A percentile compares a stretch with the other conserved stretches of the same genome.
Conservation (phyloP, 2,329 filamentous ascomycete genomes). For the Sarocladium kiliense region DNA sequence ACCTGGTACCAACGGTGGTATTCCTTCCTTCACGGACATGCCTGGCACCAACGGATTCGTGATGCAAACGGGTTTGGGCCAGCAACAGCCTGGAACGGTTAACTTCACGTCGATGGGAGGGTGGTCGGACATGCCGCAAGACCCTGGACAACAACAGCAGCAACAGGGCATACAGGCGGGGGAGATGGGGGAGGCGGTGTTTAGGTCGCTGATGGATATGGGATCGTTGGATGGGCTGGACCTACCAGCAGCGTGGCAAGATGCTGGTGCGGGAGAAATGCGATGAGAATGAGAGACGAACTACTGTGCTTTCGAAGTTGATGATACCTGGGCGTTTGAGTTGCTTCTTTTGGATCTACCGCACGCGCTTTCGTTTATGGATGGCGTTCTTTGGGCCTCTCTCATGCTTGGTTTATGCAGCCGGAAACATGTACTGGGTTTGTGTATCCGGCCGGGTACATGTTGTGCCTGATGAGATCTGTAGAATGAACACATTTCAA, state of each 20-base stretch:
- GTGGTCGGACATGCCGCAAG: constrained; percentile 26
- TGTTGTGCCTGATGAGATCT: no score
- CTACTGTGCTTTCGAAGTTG: neutral
- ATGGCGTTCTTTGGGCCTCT: neutral
- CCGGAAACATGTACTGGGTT: no score
- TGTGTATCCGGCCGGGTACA: no score
- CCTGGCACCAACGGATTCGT: neutral
- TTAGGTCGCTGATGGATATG: constrained; percentile 53
- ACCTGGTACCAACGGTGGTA: constrained; percentile 22
- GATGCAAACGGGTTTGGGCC: constrained; percentile 1
- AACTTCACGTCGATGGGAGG: constrained; percentile 17
- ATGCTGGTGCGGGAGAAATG: constrained; percentile 12
- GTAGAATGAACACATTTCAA: no score
- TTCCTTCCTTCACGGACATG: neutral
- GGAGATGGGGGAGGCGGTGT: constrained; percentile 46
- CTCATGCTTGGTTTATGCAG: no score
- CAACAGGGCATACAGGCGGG: constrained; percentile 43
- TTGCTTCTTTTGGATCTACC: neutral
- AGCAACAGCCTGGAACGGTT: neutral
- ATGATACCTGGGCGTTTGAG: constrained; percentile 2
- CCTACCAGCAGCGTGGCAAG: constrained; percentile 41
- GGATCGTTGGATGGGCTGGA: constrained; percentile 58
- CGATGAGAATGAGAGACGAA: neutral
- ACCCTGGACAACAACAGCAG: neutral
- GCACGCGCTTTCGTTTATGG: neutral